A percentile compares a stretch with the other conserved stretches of the same genome.
phyloP scores from a whole-genome alignment of 495 filamentous ascomycete genomes.

The Tetracladium setigerum region DNA sequence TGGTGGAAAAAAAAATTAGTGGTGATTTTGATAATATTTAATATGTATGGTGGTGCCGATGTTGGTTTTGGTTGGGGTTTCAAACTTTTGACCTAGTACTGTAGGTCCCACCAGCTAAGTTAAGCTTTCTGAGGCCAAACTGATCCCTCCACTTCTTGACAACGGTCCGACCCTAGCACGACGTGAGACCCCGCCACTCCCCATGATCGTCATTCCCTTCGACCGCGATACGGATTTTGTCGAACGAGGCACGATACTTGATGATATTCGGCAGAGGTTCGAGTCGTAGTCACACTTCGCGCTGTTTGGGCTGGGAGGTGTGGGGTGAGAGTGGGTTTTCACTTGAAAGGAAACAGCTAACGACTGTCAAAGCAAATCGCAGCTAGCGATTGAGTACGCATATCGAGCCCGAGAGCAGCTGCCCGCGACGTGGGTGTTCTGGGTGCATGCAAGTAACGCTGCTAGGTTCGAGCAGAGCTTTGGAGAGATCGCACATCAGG shows the following conservation, averaged over 20 bases:
- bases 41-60: too few relatives aligned
- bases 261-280: not conserved
- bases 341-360: not conserved
- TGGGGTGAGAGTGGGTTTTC: not conserved
- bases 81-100: too few relatives aligned
- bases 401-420: not conserved
- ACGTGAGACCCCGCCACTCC: too few relatives aligned
- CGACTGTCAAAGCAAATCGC: conserved; percentile 6
- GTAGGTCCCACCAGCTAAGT: too few relatives aligned
- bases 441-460: conserved; percentile 23
- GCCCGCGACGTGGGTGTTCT: conserved; percentile 32
- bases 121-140: too few relatives aligned
- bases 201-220: not conserved
- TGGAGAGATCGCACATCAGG: conserved; percentile 25
- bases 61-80: too few relatives aligned
- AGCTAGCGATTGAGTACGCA: conserved; percentile 9
- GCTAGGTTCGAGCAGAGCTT: conserved; percentile 24
- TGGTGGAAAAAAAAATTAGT: too few relatives aligned
- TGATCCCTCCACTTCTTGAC: too few relatives aligned
- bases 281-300: not conserved
- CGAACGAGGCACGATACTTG: not conserved
- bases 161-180: too few relatives aligned
- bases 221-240: conserved; percentile 11
- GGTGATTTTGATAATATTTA: too few relatives aligned
- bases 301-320: conserved; percentile 2